Base-by-base conservation (phyloP, 306 rosid genomes). In the Vigna angularis region DNA sequence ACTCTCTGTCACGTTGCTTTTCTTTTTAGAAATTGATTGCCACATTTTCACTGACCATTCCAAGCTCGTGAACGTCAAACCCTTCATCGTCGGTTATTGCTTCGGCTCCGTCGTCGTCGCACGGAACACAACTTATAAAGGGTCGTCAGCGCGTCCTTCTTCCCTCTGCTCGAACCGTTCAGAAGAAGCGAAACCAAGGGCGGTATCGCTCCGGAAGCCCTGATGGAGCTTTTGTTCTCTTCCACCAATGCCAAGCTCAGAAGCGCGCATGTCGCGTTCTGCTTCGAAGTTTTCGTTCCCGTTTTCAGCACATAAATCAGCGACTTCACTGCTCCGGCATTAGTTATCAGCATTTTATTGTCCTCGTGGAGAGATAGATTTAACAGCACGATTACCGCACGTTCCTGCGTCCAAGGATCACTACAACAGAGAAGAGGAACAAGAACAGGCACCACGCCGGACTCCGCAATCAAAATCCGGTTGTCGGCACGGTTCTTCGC, bases 401-500 rank as follows among this genome's bases (percentile, higher is more conserved):
- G 97, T n/a, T 95, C 99, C 55, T 95, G 98, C 2, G 99, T 90
- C 91, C 90, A 87, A 0, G 99, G 99, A 81, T 95, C 98, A 67
- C 83, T 90, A 73, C 98, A 89, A 12, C 97, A 94, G 48, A 95
- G 98, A 6, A 95, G 83, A n/a, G 99, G 97, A 82, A 93, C 89
- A 15, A 95, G 61, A 44, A 89, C 89, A 0, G 97, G 93, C 0
- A 95, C 96, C 0, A 98, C 99, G 1, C 99, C 99, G 10, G 96
- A 95, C 68, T 95, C 99, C 1, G 94, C 97, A 44, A 95, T 95
- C 65, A 95, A 74, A 6, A 79, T 89, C 0, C 99, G 84, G 70
- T 95, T 93, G 71, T 95, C 99, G 6, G 96, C 86, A 4, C 98
- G 85, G 13, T 95, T 95, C 85, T 95, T 95, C n/a, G 99, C 99